Evolutionary conservation across 192 early-diverging fungal species (phyloP).

Genomic region (Fimicolochytrium jonesii): DNA sequence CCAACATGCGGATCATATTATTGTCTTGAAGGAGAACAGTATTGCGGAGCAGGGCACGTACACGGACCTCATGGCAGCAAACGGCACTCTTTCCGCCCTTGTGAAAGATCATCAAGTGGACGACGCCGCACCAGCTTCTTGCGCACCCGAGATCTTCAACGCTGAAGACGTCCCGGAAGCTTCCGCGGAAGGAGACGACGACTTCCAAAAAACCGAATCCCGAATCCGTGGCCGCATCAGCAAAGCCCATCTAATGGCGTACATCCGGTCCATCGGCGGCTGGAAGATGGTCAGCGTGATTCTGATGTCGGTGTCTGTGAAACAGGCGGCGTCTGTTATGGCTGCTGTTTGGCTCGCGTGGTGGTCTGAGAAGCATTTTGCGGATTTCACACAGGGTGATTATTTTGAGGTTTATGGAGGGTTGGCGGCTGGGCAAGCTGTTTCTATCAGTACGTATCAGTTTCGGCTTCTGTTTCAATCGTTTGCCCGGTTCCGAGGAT

Average conservation of each 20-base stretch:
- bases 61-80: constrained; percentile 27
- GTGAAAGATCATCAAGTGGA: constrained; percentile 44
- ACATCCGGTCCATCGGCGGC: too few species aligned
- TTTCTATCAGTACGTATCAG: constrained; percentile 27
- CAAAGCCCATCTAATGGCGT: too few species aligned
- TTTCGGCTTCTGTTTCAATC: not conserved
- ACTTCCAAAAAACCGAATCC: not conserved
- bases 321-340: constrained; percentile 49
- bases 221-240: not conserved
- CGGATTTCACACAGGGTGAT: constrained; percentile 12
- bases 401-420: constrained; percentile 65
- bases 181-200: not conserved
- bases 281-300: constrained; percentile 18
- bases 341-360: constrained; percentile 59
- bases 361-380: constrained; percentile 46
- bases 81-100: constrained; percentile 49
- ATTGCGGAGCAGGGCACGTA: constrained; percentile 28
- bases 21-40: constrained; percentile 25
- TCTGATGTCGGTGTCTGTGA: constrained; percentile 41
- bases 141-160: not conserved
- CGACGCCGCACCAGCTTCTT: constrained; percentile 18
- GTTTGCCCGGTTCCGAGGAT: too few species aligned
- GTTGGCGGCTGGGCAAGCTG: constrained; percentile 55
- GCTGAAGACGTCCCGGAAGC: too few species aligned
- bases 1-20: constrained; percentile 17